A percentile compares a stretch with the other conserved stretches of the same genome.
phyloP scores from a whole-genome alignment of 1,284 basidiomycete genomes.

The Sporisorium reilianum region DNA sequence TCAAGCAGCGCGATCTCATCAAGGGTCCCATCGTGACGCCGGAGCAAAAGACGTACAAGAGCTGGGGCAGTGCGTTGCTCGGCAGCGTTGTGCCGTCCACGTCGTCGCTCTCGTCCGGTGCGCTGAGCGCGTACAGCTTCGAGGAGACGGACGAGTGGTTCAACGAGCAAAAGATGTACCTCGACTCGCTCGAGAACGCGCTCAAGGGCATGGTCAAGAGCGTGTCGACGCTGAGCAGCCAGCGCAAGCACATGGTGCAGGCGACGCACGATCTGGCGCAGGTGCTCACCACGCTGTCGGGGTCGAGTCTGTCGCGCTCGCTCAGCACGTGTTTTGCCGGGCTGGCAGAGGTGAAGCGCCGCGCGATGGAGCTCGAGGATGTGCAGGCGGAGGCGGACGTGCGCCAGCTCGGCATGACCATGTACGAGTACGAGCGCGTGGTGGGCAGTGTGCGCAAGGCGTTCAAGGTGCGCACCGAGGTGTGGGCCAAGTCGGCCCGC shows the following conservation, averaged over 20 bases:
- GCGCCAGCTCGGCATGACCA: conserved; percentile 74
- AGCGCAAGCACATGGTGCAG: conserved; percentile 74
- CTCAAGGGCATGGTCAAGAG: conserved; percentile 86
- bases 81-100: conserved; percentile 52
- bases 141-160: conserved; percentile 98
- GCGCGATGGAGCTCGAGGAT: conserved; percentile 56
- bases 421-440: conserved; percentile 91
- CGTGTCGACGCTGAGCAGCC: conserved; percentile 83
- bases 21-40: conserved; percentile 66
- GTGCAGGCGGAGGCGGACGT: conserved; percentile 64
- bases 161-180: conserved; percentile 83
- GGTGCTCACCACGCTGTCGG: conserved; percentile 65
- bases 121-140: conserved; percentile 78
- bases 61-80: conserved; percentile 39
- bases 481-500: conserved; percentile 71
- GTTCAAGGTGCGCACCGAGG: conserved; percentile 85
- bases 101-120: conserved; percentile 45
- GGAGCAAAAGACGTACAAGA: conserved; percentile 66
- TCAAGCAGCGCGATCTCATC: conserved; percentile 76
- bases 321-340: conserved; percentile 69
- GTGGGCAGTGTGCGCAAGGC: conserved; percentile 89
- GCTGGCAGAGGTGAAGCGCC: conserved; percentile 66
- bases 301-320: conserved; percentile 67
- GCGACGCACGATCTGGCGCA: conserved; percentile 64
- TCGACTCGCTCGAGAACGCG: conserved; percentile 90